Percentiles rank a stretch among this genome's conserved stretches.
Evolutionary conservation across 768 basidiomycete genomes (phyloP).

Genomic region (Kwoniella pini): DNA sequence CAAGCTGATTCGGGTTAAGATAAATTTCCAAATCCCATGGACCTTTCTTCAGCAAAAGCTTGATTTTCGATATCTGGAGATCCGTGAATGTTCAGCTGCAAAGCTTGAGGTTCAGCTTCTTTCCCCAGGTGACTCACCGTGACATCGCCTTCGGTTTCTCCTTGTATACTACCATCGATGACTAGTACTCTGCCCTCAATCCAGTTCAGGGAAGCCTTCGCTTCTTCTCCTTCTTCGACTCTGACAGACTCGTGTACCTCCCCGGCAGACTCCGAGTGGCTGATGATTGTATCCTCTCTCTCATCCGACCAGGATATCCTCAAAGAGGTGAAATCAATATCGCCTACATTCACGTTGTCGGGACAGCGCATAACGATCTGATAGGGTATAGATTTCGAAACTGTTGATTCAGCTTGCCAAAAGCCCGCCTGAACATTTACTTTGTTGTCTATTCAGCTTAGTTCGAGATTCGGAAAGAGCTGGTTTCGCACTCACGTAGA

Average conservation of each 20-base stretch:
- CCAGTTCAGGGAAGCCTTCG: slow-evolving; percentile 64
- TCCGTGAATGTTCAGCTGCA: not conserved
- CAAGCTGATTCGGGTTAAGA: slow-evolving; percentile 56
- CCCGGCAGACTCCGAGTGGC: slow-evolving; percentile 53
- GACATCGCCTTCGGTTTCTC: slow-evolving; percentile 60
- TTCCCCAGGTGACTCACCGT: slow-evolving; percentile 62
- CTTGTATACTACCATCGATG: slow-evolving; percentile 64
- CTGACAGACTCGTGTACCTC: slow-evolving; percentile 57
- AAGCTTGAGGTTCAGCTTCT: not conserved
- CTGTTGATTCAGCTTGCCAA: slow-evolving; percentile 66
- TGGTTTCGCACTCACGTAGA: slow-evolving; percentile 18
- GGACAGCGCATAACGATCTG: slow-evolving; percentile 70
- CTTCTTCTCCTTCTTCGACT: slow-evolving; percentile 43
- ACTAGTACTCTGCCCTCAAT: slow-evolving; percentile 61
- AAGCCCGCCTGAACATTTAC: slow-evolving; percentile 71
- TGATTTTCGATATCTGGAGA: slow-evolving; percentile 25
- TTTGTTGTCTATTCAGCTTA: too few species aligned
- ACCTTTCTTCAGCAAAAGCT: slow-evolving; percentile 59
- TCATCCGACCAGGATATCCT: slow-evolving; percentile 64
- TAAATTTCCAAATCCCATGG: slow-evolving; percentile 70
- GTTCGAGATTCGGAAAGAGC: slow-evolving; percentile 58
- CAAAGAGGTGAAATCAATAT: slow-evolving; percentile 66
- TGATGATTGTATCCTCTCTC: slow-evolving; percentile 61
- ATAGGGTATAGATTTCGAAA: slow-evolving; percentile 68
- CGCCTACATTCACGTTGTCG: slow-evolving; percentile 58